Percentiles rank a stretch among this genome's conserved stretches.
These are phyloP conservation scores for Holtermanniella nyarrowii DNA, from an alignment of 768 basidiomycete species.

Conservation along the genomic window DNA sequence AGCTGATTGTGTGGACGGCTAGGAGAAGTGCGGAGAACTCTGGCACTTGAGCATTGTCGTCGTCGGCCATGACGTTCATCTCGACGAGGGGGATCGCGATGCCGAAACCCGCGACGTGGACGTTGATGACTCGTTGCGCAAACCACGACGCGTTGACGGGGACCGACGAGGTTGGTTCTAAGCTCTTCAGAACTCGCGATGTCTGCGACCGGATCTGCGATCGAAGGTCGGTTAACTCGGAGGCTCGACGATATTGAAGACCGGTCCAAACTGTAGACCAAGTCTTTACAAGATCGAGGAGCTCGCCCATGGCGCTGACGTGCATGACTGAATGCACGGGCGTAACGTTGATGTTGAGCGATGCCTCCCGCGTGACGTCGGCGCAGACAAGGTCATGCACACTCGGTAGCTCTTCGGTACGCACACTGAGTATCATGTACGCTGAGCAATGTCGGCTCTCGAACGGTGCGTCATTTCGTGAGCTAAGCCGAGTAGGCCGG, in stretches of 20 bases:
- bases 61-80: slow-evolving; percentile 46
- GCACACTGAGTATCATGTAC: slow-evolving; percentile 71
- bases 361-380: slow-evolving; percentile 7
- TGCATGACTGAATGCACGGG: slow-evolving; percentile 91
- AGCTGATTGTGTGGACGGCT: slow-evolving; percentile 64
- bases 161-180: slow-evolving; percentile 43
- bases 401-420: slow-evolving; percentile 34
- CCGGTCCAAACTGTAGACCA: slow-evolving; percentile 61
- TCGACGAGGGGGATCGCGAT: slow-evolving; percentile 76
- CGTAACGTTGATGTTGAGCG: slow-evolving; percentile 50
- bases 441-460: slow-evolving; percentile 60
- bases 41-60: neutral
- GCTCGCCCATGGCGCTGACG: slow-evolving; percentile 78
- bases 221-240: slow-evolving; percentile 63
- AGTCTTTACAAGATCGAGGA: slow-evolving; percentile 53
- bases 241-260: slow-evolving; percentile 62
- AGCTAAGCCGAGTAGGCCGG: slow-evolving; percentile 64
- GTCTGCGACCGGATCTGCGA: slow-evolving; percentile 62
- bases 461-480: slow-evolving; percentile 44
- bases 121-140: slow-evolving; percentile 39
- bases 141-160: slow-evolving; percentile 34
- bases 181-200: slow-evolving; percentile 56
- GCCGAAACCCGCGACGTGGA: slow-evolving; percentile 56
- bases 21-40: slow-evolving; percentile 64
- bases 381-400: slow-evolving; percentile 1